Evolutionary conservation across 2,329 filamentous ascomycete genomes (phyloP).

Genomic region (Thermochaetoides dissita): DNA sequence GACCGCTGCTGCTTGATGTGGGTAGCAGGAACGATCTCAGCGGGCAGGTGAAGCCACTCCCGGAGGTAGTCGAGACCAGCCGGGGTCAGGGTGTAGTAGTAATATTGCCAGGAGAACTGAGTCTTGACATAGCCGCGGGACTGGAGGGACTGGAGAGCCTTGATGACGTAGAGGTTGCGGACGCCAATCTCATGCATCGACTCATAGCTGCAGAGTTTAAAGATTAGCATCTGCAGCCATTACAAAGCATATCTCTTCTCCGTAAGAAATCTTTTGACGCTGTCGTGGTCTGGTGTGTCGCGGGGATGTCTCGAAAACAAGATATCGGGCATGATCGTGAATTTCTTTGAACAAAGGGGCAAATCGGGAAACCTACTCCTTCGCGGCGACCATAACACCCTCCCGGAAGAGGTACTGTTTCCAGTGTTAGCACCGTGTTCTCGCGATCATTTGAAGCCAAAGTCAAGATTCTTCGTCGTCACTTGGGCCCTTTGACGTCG

Average conservation of each 20-base stretch:
- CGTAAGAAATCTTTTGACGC: too few relatives aligned
- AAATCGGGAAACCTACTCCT: slow-evolving; percentile 53
- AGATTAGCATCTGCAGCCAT: slow-evolving; percentile 12
- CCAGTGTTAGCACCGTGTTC: slow-evolving; percentile 14
- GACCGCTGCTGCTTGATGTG: slow-evolving; percentile 99
- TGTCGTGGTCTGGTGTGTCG: too few relatives aligned
- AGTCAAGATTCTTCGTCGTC: not conserved
- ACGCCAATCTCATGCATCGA: slow-evolving; percentile 83
- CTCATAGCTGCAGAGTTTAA: slow-evolving; percentile 19
- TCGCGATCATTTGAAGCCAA: not conserved
- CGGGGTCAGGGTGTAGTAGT: slow-evolving; percentile 98
- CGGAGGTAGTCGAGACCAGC: slow-evolving; percentile 99
- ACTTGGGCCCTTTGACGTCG: not conserved
- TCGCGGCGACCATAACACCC: slow-evolving; percentile 90
- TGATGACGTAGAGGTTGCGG: slow-evolving; percentile 99
- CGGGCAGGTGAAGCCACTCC: slow-evolving; percentile 98
- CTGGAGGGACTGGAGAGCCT: slow-evolving; percentile 95
- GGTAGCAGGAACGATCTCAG: slow-evolving; percentile 97
- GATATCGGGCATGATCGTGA: too few relatives aligned
- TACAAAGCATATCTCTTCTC: not conserved
- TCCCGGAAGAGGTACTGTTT: slow-evolving; percentile 66
- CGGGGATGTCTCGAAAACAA: too few relatives aligned
- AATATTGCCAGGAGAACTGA: slow-evolving; percentile 99
- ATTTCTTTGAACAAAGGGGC: not conserved
- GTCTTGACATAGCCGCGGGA: slow-evolving; percentile 99